Conservation (phyloP, 371 early-diverging fungal species). For the Rhizopus arrhizus region DNA sequence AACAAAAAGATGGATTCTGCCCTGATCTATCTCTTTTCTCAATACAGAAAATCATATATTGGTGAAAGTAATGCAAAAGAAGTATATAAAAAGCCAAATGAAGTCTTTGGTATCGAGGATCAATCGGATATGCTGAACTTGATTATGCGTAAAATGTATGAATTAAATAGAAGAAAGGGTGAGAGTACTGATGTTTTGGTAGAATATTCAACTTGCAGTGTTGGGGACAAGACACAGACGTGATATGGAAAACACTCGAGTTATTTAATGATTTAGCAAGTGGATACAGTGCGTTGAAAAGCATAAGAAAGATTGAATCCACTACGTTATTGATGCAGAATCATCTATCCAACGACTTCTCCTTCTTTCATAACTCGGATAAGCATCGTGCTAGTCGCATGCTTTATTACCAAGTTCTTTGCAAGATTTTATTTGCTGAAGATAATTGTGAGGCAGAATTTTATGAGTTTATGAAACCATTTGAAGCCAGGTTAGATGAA, state of each 20-base stretch:
- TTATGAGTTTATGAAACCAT: conserved; percentile 76
- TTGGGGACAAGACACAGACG: conserved; percentile 36
- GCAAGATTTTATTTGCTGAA: conserved; percentile 78
- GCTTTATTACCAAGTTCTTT: conserved; percentile 77
- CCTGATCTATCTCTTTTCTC: conserved; percentile 70
- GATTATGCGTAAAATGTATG: conserved; percentile 71
- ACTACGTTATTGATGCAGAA: conserved; percentile 69
- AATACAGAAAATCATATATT: conserved; percentile 74
- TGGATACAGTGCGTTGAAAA: conserved; percentile 75
- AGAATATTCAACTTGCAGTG: conserved; percentile 35
- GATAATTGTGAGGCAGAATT: conserved; percentile 58
- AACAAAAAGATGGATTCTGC: conserved; percentile 65
- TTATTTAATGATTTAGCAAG: conserved; percentile 76
- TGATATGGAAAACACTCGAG: conserved; percentile 48
- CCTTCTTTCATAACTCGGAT: conserved; percentile 57
- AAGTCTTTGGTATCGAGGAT: conserved; percentile 57
- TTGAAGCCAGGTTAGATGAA: conserved; percentile 57
- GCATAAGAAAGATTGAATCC: conserved; percentile 74
- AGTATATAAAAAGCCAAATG: conserved; percentile 61
- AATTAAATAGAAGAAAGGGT: not conserved
- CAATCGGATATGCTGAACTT: conserved; percentile 63
- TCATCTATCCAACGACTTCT: conserved; percentile 72
- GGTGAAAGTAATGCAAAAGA: conserved; percentile 46
- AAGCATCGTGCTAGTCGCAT: conserved; percentile 61
- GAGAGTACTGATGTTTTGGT: not conserved